phyloP scores from a whole-genome alignment of 73 alveolate genomes.

The Halteria grandinella region DNA sequence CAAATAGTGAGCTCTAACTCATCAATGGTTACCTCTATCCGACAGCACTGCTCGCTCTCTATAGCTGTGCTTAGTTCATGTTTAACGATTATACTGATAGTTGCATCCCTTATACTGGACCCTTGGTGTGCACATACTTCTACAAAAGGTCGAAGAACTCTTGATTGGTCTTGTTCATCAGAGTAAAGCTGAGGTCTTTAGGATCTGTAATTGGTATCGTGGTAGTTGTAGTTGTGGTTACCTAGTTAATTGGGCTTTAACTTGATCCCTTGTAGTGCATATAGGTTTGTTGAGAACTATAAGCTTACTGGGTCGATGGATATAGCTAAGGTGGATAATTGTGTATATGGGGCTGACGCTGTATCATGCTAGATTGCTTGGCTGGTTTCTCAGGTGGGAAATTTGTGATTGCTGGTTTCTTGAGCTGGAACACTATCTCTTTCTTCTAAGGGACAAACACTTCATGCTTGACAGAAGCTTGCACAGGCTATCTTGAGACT shows the following conservation, averaged over 20 bases:
- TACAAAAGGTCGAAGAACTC: constrained; percentile 36
- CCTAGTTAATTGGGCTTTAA: not conserved
- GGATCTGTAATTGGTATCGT: not conserved
- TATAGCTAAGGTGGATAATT: not conserved
- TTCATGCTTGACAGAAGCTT: too few species aligned
- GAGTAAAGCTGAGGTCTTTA: constrained; percentile 19
- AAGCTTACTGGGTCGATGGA: constrained; percentile 10
- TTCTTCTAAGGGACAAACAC: too few species aligned
- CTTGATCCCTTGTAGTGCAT: not conserved
- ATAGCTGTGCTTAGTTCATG: not conserved
- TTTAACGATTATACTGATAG: too few species aligned
- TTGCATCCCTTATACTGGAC: not conserved
- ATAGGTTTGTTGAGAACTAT: not conserved
- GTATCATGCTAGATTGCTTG: too few species aligned
- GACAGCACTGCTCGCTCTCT: too few species aligned
- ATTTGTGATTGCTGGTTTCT: too few species aligned
- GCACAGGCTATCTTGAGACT: too few species aligned
- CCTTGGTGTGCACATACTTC: not conserved
- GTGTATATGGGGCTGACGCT: too few species aligned
- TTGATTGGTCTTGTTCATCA: constrained; percentile 26
- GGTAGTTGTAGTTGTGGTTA: not conserved
- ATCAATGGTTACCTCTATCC: too few species aligned
- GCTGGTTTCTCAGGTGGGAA: too few species aligned
- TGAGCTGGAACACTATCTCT: too few species aligned
- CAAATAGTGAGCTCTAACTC: too few species aligned